A percentile compares a stretch with the other conserved stretches of the same genome.
Evolutionary conservation across 495 filamentous ascomycete species (phyloP).

Genomic region (Tricharina praecox): DNA sequence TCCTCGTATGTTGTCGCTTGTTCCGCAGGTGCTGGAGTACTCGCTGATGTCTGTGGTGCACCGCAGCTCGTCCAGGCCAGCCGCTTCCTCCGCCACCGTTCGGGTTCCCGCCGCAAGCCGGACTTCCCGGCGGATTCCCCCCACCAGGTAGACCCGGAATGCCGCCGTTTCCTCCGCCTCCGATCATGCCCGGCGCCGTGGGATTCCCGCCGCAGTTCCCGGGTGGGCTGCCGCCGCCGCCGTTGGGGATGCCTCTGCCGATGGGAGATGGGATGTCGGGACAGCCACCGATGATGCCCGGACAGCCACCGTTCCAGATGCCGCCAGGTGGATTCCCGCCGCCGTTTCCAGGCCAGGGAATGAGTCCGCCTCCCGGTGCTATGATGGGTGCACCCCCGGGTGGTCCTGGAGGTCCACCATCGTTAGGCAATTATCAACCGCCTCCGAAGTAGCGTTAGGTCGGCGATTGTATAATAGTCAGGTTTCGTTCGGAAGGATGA

Average conservation of each 20-base stretch:
- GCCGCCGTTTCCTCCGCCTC: slow-evolving; percentile 49
- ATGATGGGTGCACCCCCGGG: slow-evolving; percentile 4
- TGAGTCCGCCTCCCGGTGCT: not conserved
- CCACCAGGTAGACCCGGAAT: slow-evolving; percentile 37
- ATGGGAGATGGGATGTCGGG: slow-evolving; percentile 9
- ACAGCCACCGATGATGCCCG: not conserved
- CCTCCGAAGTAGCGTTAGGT: slow-evolving; percentile 4
- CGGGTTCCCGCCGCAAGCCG: slow-evolving; percentile 30
- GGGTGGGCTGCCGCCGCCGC: slow-evolving; percentile 30
- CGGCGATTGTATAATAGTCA: too few relatives aligned
- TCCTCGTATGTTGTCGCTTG: slow-evolving; percentile 32
- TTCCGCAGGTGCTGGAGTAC: not conserved
- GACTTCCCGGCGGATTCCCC: slow-evolving; percentile 19
- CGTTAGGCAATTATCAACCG: slow-evolving; percentile 8
- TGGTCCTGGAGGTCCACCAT: slow-evolving; percentile 4
- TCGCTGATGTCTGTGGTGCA: not conserved
- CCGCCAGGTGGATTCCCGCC: slow-evolving; percentile 4
- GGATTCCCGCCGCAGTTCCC: slow-evolving; percentile 30
- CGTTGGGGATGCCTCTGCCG: slow-evolving; percentile 26
- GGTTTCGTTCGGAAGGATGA: too few relatives aligned
- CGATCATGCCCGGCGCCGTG: slow-evolving; percentile 28
- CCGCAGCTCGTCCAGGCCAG: slow-evolving; percentile 35
- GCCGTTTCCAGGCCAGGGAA: slow-evolving; percentile 6
- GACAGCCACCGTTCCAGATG: not conserved
- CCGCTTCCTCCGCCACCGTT: slow-evolving; percentile 39